Evolutionary conservation across 345 rosid species (phyloP).

Genomic region (Dovyalis caffra): DNA sequence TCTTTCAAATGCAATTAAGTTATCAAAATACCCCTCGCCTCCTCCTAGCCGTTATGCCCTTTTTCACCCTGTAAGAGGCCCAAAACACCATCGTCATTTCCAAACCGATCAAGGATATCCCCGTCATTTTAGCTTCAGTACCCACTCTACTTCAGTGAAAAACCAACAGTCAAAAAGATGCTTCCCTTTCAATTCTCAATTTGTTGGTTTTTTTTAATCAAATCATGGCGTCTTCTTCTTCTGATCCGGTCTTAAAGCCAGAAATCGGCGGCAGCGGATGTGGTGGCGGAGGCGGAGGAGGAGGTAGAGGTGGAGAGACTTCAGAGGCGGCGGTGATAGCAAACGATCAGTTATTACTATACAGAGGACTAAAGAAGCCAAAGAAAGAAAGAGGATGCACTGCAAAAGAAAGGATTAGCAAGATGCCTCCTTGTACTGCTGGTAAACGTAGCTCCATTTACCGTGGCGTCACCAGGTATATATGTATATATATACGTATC

Average conservation of each 20-base stretch:
- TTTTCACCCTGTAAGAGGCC: constrained; percentile 1
- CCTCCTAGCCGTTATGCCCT: constrained; percentile 58
- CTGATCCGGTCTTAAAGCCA: constrained; percentile 77
- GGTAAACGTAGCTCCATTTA: constrained; percentile 99
- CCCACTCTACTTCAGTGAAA: not conserved
- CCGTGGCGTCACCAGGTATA: constrained; percentile 96
- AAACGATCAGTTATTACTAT: constrained; percentile 75
- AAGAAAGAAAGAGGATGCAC: constrained; percentile 97
- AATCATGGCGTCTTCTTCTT: constrained; percentile 78
- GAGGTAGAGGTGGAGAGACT: constrained; percentile 49
- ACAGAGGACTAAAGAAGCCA: constrained; percentile 83
- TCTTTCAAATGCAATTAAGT: constrained; percentile 12
- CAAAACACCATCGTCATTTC: constrained; percentile 14
- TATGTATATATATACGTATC: constrained; percentile 27
- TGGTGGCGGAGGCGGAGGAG: constrained; percentile 22
- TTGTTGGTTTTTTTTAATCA: constrained; percentile 8
- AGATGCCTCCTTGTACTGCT: constrained; percentile 97
- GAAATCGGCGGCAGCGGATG: constrained; percentile 38
- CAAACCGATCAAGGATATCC: constrained; percentile 16
- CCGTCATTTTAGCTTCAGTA: constrained; percentile 15
- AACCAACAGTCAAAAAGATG: not conserved
- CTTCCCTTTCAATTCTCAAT: constrained; percentile 13
- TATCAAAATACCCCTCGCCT: constrained; percentile 26
- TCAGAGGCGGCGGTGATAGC: constrained; percentile 65
- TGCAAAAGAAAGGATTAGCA: constrained; percentile 97